phyloP scores from a whole-genome alignment of 495 filamentous ascomycete species.

The Hyaloscypha bicolor region DNA sequence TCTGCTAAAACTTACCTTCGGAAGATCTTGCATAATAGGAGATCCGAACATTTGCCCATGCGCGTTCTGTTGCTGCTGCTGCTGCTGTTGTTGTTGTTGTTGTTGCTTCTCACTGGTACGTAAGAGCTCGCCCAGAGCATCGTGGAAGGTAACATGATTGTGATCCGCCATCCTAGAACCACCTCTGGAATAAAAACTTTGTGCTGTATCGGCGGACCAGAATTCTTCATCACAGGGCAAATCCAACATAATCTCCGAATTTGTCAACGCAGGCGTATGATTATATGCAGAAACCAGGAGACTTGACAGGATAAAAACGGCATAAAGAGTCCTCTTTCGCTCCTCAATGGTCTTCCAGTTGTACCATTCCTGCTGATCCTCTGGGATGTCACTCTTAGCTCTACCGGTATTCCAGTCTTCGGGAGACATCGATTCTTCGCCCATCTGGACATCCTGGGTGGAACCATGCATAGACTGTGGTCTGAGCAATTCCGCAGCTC shows the following conservation, averaged over 20 bases:
- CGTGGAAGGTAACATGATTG: slow-evolving; percentile 69
- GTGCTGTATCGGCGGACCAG: slow-evolving; percentile 81
- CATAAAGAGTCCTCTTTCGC: slow-evolving; percentile 90
- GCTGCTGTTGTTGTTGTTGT: slow-evolving; percentile 56
- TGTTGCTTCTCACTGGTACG: slow-evolving; percentile 77
- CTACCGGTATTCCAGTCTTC: slow-evolving; percentile 35
- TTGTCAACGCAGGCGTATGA: slow-evolving; percentile 84
- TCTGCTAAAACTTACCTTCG: slow-evolving; percentile 36
- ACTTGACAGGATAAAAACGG: slow-evolving; percentile 88
- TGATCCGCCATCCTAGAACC: slow-evolving; percentile 67
- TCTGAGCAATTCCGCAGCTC: slow-evolving; percentile 75
- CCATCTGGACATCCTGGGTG: slow-evolving; percentile 43
- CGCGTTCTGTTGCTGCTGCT: slow-evolving; percentile 52
- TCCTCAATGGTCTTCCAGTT: slow-evolving; percentile 89
- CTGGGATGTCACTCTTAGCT: slow-evolving; percentile 46
- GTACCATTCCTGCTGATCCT: slow-evolving; percentile 83
- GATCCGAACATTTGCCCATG: slow-evolving; percentile 53
- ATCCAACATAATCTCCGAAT: slow-evolving; percentile 90
- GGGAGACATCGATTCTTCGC: slow-evolving; percentile 41
- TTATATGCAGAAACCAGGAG: slow-evolving; percentile 92
- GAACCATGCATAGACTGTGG: slow-evolving; percentile 36
- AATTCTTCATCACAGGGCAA: slow-evolving; percentile 93
- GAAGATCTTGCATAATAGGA: slow-evolving; percentile 47
- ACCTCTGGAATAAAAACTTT: slow-evolving; percentile 75
- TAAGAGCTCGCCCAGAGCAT: slow-evolving; percentile 77